phyloP scores from a whole-genome alignment of 345 rosid species.

The Dipteronia sinensis region DNA sequence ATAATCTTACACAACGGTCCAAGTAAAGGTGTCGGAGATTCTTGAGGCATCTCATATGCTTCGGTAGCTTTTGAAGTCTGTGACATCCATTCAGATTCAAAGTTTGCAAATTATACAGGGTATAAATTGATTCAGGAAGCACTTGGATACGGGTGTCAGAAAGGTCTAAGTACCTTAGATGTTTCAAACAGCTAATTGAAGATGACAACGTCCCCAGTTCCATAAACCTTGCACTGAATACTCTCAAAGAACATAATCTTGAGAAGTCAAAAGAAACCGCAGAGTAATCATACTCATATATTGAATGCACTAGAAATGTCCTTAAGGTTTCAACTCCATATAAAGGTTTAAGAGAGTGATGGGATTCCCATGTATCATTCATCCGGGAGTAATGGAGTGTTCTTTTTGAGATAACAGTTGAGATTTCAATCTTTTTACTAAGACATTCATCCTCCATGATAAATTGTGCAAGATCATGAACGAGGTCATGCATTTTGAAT shows the following conservation, averaged over 20 bases:
- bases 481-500: neutral
- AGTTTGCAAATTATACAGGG: neutral
- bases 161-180: neutral
- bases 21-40: too few species aligned
- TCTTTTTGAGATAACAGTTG: neutral
- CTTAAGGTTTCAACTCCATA: neutral
- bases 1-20: too few species aligned
- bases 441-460: neutral
- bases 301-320: neutral
- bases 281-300: too few species aligned
- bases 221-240: neutral
- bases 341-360: neutral
- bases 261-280: neutral
- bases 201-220: neutral
- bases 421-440: neutral
- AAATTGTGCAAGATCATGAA: neutral
- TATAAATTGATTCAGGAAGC: neutral
- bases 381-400: neutral
- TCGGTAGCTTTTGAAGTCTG: too few species aligned
- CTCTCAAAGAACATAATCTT: neutral
- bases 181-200: neutral
- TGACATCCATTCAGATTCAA: neutral
- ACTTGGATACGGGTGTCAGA: neutral
- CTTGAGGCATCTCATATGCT: too few species aligned
- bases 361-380: rapidly evolving